Evolutionary conservation across 2,329 filamentous ascomycete species (phyloP).

Genomic region (Trichoderma lentiforme): DNA sequence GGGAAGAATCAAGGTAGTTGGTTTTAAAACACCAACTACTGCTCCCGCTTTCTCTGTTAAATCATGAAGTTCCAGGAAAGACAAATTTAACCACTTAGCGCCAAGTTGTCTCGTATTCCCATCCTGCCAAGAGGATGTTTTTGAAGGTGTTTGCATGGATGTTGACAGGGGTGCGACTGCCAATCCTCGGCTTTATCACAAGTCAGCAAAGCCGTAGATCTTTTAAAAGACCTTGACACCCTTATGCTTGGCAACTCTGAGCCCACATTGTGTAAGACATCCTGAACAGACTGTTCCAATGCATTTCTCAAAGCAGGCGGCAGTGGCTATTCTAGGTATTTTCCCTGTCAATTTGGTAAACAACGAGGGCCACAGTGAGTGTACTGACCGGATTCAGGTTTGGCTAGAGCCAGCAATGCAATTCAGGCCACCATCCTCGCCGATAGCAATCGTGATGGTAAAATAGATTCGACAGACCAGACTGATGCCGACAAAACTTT

Average conservation of each 20-base stretch:
- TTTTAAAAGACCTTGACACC: not conserved
- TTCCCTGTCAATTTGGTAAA: not conserved
- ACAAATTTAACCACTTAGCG: not conserved
- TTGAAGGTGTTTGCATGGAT: not conserved
- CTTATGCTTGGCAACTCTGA: not conserved
- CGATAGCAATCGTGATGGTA: not conserved
- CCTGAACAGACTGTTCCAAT: not conserved
- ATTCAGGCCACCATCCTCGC: not conserved
- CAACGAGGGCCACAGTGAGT: not conserved
- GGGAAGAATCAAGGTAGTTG: not conserved
- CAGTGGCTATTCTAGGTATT: not conserved
- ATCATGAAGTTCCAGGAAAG: not conserved
- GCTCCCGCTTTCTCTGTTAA: not conserved
- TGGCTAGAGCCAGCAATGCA: not conserved
- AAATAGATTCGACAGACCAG: not conserved
- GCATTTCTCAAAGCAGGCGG: not conserved
- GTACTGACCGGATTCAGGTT: not conserved
- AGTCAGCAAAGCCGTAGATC: not conserved
- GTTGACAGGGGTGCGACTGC: not conserved
- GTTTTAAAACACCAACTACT: not conserved
- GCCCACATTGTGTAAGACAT: not conserved
- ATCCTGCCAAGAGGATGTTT: not conserved
- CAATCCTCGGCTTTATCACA: not conserved
- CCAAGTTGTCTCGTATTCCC: not conserved
- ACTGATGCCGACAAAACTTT: not conserved